Base-by-base conservation (phyloP, 306 rosid species). In the Corylus heterophylla region DNA sequence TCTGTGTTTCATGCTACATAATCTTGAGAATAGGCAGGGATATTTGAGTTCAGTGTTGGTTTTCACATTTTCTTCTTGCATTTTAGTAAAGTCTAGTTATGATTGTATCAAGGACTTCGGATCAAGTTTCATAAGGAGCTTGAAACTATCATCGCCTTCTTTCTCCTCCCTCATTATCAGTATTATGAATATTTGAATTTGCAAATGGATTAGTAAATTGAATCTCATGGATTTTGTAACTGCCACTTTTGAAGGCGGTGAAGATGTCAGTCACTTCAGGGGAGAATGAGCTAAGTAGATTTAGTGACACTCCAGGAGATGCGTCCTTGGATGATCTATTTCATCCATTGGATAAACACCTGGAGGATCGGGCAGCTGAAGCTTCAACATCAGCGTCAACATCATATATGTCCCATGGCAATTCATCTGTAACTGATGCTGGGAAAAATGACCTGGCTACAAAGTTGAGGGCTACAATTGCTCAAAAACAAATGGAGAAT, bases 241-340 rank as follows among this genome's bases (percentile, higher is more conserved):
- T 85, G 50, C 69, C 80, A 74, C 42, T 73, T 89, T 83, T 86
- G 85, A 87, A 93, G 99, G 90, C 87, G 76, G 70, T 85, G 61
- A 95, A 93, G 87, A 82, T 86, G 78, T 86, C 93, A 48, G 76
- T 80, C 77, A 42, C 85, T 72, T 58, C 77, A 72, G 98, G 88
- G 77, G 98, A 92, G 63, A 87, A 91, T 88, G 99, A 89, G 82
- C 85, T 96, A 66, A 96, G 98, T 87, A 90, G 89, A 78, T 96
- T 96, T 85, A 96, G 98, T 80, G 99, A 96, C 83, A 91, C 97
- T 77, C 99, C 99, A 42, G 98, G 99, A 82, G 99, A 96, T 90
- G 97, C 98, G 13, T 93, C 89, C 79, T 86, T 96, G 83, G 98
- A 96, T 77, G 99, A 96, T 89, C 80, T 96, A 82, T 96, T 95